Base-by-base conservation (phyloP, 2,329 filamentous ascomycete genomes). In the Phialophora chinensis region DNA sequence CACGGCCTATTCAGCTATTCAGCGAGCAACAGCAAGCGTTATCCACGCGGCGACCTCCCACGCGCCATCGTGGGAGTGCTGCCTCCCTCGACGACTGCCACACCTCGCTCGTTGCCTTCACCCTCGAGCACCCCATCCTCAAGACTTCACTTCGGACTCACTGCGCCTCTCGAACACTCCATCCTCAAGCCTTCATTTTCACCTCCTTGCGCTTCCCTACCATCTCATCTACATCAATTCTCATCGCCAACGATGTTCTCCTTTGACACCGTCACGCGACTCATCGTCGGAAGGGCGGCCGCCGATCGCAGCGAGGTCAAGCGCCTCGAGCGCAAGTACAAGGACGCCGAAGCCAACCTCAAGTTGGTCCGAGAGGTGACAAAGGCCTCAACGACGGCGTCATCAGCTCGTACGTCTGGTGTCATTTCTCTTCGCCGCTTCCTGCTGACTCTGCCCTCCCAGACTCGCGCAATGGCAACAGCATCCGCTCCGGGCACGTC, bases 301-400 rank as follows among this genome's bases (percentile, higher is more conserved):
- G 64, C 69, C 17, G 66, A 69, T 11, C 31, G 29, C 20, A 61
- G 59, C 49, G 66, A 71, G 47, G 20, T 55, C 56, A 62, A 62
- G 50, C 53, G 54, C 8, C 62, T 71, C n/a, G 69, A 71, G 29
- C 56, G 60, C 31, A 50, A 66, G 42, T 67, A 69, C 56, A 59
- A 68, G 61, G 55, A 62, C 31, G 63, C 57, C 8, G 65, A 54
- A 61, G 55, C 58, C 31, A 27, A 57, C 14, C 66, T 66, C 65
- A 69, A 66, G 35, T 57, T 55, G n/a, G 27, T 68, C 35, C 64
- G 55, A n/a, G 66, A 61, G 52, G 66, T 71, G 20, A 55, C 66
- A 57, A 27, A 60, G 66, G 49, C 57, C 65, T 23, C 62, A 23
- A 12, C 25, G 55, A 33, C 55, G 59, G 56, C 50, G 38, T 54